Conservation (phyloP, 176 grass and related monocot genomes). For the Calamus simplicifolius region DNA sequence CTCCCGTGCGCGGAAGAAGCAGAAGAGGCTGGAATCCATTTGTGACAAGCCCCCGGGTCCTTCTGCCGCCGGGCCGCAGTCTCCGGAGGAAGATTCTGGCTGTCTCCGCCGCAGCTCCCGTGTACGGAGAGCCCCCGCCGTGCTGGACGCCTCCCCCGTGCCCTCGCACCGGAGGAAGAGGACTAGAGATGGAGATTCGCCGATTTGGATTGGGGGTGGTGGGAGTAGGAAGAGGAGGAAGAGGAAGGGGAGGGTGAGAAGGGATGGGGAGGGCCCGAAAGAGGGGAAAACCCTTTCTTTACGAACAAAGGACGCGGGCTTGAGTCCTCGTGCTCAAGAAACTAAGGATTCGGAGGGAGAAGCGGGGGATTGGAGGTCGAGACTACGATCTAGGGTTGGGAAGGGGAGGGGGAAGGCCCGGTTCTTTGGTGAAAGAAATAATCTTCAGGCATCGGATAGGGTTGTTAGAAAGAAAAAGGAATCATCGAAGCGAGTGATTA, state of each 20-base stretch:
- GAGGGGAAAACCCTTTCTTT: slow-evolving; percentile 1
- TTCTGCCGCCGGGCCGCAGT: slow-evolving; percentile 8
- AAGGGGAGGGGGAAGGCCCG: slow-evolving; percentile 24
- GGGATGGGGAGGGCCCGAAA: background rate
- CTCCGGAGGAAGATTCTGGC: slow-evolving; percentile 27
- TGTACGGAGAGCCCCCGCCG: slow-evolving; percentile 51
- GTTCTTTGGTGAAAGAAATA: slow-evolving; percentile 7
- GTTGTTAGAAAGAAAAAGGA: slow-evolving; percentile 4
- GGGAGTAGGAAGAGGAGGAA: slow-evolving; percentile 32
- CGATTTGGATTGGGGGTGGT: slow-evolving; percentile 2
- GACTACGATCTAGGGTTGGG: slow-evolving; percentile 62
- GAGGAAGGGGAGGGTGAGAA: slow-evolving; percentile 9
- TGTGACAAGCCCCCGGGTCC: slow-evolving; percentile 24
- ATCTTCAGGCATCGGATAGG: slow-evolving; percentile 2
- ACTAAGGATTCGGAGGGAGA: slow-evolving; percentile 17
- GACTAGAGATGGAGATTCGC: slow-evolving; percentile 23
- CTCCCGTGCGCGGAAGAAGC: slow-evolving; percentile 50
- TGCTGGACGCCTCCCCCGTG: slow-evolving; percentile 74
- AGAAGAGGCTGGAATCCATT: slow-evolving; percentile 91
- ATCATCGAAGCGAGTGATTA: background rate
- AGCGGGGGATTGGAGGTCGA: slow-evolving; percentile 39
- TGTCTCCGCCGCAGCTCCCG: slow-evolving; percentile 63
- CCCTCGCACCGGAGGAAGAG: slow-evolving; percentile 53
- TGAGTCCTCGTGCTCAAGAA: slow-evolving; percentile 10
- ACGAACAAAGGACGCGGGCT: slow-evolving; percentile 17